Conservation (phyloP, 1,284 basidiomycete genomes). For the Leccinum variabile region DNA sequence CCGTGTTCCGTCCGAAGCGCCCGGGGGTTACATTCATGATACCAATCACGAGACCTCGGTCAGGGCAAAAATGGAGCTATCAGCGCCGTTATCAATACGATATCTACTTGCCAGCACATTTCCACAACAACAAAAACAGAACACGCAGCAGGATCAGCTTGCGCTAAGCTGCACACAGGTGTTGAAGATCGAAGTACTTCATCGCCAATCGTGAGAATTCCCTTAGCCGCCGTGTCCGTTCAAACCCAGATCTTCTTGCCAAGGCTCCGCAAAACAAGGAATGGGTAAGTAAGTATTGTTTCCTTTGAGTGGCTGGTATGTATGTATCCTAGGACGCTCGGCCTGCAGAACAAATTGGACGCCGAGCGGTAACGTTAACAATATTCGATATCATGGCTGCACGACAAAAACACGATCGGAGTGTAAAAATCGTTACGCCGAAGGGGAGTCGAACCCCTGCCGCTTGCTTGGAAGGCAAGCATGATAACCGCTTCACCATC, state of each 20-base stretch:
- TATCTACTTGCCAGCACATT: not conserved
- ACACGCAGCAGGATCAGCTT: not conserved
- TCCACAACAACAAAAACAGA: not conserved
- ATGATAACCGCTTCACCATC: constrained; percentile 85
- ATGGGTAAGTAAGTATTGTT: too few species aligned
- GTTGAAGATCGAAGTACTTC: not conserved
- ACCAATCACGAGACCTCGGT: not conserved
- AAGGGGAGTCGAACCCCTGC: constrained; percentile 81
- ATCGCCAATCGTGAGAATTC: not conserved
- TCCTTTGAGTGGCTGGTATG: too few species aligned
- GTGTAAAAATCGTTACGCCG: constrained; percentile 43
- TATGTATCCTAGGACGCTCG: too few species aligned
- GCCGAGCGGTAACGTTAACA: too few species aligned
- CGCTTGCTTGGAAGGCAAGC: constrained; percentile 86
- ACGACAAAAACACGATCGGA: too few species aligned
- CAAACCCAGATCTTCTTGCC: too few species aligned
- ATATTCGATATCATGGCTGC: too few species aligned
- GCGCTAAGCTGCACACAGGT: not conserved
- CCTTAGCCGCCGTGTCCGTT: not conserved
- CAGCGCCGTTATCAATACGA: not conserved
- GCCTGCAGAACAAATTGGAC: too few species aligned
- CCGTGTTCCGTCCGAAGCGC: constrained; percentile 16
- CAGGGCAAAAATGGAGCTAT: not conserved
- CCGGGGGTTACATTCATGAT: not conserved
- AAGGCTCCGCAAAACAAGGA: too few species aligned